Evolutionary conservation across 192 early-diverging fungal genomes (phyloP).

Genomic region (Haplosporangium gracile): DNA sequence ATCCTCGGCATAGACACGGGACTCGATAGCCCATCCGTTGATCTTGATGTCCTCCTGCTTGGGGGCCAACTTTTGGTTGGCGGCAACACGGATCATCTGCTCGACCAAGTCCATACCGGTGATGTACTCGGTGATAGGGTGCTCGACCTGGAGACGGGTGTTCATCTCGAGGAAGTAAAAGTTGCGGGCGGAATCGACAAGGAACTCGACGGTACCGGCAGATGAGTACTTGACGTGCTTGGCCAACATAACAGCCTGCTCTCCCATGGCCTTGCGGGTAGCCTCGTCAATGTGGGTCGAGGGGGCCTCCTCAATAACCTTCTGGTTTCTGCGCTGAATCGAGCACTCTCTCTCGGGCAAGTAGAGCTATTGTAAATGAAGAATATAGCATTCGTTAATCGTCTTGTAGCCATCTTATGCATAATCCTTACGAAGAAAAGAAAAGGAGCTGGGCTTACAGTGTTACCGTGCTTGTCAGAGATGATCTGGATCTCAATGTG

Average conservation of each 20-base stretch:
- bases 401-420: not conserved
- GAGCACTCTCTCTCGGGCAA: slow-evolving; percentile 93
- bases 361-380: slow-evolving; percentile 64
- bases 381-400: not conserved
- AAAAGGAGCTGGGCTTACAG: slow-evolving; percentile 24
- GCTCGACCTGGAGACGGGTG: slow-evolving; percentile 85
- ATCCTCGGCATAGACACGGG: slow-evolving; percentile 97
- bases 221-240: slow-evolving; percentile 81
- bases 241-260: slow-evolving; percentile 82
- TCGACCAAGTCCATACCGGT: slow-evolving; percentile 94
- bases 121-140: slow-evolving; percentile 83
- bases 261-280: slow-evolving; percentile 80
- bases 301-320: slow-evolving; percentile 91
- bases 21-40: slow-evolving; percentile 95
- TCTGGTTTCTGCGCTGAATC: slow-evolving; percentile 86
- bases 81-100: slow-evolving; percentile 95
- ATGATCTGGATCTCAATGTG: slow-evolving; percentile 85
- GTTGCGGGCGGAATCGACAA: slow-evolving; percentile 78
- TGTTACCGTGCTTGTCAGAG: slow-evolving; percentile 78
- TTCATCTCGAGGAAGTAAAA: slow-evolving; percentile 91
- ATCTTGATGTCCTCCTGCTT: slow-evolving; percentile 83
- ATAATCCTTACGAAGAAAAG: too few species aligned
- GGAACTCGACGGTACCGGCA: slow-evolving; percentile 84
- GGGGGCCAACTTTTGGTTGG: slow-evolving; percentile 77
- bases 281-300: slow-evolving; percentile 72